Percentiles rank a stretch among this genome's conserved stretches.
These are phyloP conservation scores for Blastocrithidia nonstop DNA, from an alignment of 208 protist genomes.

Conservation along the genomic window DNA sequence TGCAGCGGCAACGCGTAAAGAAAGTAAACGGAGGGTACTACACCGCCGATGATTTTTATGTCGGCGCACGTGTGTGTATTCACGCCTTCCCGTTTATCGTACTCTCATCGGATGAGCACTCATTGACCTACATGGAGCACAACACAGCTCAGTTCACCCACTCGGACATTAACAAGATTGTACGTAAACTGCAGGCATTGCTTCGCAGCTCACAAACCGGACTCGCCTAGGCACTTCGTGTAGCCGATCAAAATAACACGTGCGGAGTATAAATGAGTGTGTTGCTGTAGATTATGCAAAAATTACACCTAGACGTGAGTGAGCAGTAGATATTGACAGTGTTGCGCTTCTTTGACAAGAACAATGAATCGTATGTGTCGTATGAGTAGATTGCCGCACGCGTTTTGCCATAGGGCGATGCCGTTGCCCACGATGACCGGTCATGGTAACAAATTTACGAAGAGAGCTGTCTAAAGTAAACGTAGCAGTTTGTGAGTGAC, in stretches of 20 bases:
- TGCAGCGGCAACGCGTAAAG: constrained; percentile 72
- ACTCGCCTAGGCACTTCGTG: constrained; percentile 64
- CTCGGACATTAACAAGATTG: constrained; percentile 79
- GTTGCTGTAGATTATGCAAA: constrained; percentile 56
- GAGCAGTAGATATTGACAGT: constrained; percentile 86
- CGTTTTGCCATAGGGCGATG: constrained; percentile 56
- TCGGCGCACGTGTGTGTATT: constrained; percentile 62
- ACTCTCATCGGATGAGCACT: constrained; percentile 74
- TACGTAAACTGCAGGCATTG: constrained; percentile 81
- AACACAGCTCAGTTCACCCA: constrained; percentile 66
- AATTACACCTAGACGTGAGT: constrained; percentile 53
- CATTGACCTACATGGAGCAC: constrained; percentile 86
- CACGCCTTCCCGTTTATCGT: constrained; percentile 76
- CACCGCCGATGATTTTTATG: constrained; percentile 72
- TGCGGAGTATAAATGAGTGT: constrained; percentile 59
- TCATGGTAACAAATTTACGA: constrained; percentile 61
- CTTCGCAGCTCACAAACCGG: constrained; percentile 56
- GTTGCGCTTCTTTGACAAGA: constrained; percentile 85
- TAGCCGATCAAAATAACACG: constrained; percentile 35
- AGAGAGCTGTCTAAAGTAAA: constrained; percentile 40
- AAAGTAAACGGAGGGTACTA: constrained; percentile 14
- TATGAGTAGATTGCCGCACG: constrained; percentile 77
- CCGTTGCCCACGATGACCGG: constrained; percentile 43
- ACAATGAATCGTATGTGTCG: constrained; percentile 79
- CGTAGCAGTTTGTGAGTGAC: constrained; percentile 37